phyloP scores from a whole-genome alignment of 2,329 filamentous ascomycete species.

The Colletotrichum aenigma region DNA sequence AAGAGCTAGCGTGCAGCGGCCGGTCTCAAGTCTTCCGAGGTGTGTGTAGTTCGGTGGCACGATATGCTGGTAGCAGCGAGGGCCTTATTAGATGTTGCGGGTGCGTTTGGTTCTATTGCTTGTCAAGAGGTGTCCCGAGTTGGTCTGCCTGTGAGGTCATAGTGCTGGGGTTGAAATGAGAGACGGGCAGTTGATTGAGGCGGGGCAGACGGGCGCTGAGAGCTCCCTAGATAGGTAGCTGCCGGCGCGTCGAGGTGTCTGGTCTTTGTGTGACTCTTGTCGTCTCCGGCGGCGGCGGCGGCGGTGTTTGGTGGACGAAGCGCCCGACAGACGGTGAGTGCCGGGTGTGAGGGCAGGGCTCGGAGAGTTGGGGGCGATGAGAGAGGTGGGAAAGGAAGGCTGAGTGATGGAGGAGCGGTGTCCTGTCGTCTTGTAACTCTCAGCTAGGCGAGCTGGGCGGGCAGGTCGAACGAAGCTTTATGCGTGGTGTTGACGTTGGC shows the following conservation, averaged over 20 bases:
- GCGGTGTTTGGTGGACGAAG: slow-evolving; percentile 9
- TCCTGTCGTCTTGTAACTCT: not conserved
- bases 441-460: not conserved
- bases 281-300: not conserved
- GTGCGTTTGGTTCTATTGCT: not conserved
- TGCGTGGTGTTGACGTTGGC: slow-evolving; percentile 17
- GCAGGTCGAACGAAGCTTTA: not conserved
- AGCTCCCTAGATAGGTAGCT: not conserved
- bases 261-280: not conserved
- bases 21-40: not conserved
- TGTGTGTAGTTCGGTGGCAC: not conserved
- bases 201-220: not conserved
- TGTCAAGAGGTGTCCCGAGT: not conserved
- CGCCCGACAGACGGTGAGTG: not conserved
- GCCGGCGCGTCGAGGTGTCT: not conserved
- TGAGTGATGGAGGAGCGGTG: not conserved
- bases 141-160: slow-evolving; percentile 21
- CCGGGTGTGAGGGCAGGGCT: not conserved
- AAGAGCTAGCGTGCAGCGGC: not conserved
- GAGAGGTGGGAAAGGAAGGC: not conserved
- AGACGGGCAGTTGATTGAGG: not conserved
- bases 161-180: slow-evolving; percentile 7
- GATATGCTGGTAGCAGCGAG: not conserved
- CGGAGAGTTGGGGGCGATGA: not conserved
- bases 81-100: not conserved